These are phyloP conservation scores for Penicillium pulvis DNA, from an alignment of 495 filamentous ascomycete species.

Conservation along the genomic window DNA sequence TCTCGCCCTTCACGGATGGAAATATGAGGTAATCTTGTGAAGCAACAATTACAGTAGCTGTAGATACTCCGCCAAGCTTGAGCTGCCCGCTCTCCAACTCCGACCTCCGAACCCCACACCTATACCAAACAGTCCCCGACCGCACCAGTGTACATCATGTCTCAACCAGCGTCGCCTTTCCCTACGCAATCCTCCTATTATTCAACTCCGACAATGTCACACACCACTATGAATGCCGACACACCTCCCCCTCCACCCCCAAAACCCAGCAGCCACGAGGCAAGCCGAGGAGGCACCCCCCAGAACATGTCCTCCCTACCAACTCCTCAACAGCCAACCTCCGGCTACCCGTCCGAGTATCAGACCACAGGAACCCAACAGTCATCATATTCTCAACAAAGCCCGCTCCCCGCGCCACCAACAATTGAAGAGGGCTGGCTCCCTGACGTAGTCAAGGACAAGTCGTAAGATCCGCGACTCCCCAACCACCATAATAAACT, in stretches of 20 bases:
- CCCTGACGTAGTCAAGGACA: slow-evolving; percentile 69
- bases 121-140: slow-evolving; percentile 18
- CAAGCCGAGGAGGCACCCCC: slow-evolving; percentile 66
- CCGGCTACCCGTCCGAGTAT: slow-evolving; percentile 26
- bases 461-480: slow-evolving; percentile 57
- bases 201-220: slow-evolving; percentile 30
- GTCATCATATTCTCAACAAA: slow-evolving; percentile 11
- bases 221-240: slow-evolving; percentile 43
- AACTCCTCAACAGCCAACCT: slow-evolving; percentile 33
- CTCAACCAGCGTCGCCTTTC: slow-evolving; percentile 30
- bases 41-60: too few relatives aligned
- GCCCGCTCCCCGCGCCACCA: slow-evolving; percentile 37
- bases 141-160: slow-evolving; percentile 26
- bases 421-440: slow-evolving; percentile 60
- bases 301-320: slow-evolving; percentile 38
- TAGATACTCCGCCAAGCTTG: not conserved
- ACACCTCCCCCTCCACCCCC: slow-evolving; percentile 71
- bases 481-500: not conserved
- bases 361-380: slow-evolving; percentile 22
- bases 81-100: slow-evolving; percentile 1
- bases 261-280: slow-evolving; percentile 69
- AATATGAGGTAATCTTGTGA: too few relatives aligned
- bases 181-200: slow-evolving; percentile 26
- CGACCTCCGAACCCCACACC: slow-evolving; percentile 2
- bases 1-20: not conserved